Percentiles rank a stretch among this genome's conserved stretches.
Conservation (phyloP, 192 early-diverging fungal genomes). For the Backusella psychrophila region DNA sequence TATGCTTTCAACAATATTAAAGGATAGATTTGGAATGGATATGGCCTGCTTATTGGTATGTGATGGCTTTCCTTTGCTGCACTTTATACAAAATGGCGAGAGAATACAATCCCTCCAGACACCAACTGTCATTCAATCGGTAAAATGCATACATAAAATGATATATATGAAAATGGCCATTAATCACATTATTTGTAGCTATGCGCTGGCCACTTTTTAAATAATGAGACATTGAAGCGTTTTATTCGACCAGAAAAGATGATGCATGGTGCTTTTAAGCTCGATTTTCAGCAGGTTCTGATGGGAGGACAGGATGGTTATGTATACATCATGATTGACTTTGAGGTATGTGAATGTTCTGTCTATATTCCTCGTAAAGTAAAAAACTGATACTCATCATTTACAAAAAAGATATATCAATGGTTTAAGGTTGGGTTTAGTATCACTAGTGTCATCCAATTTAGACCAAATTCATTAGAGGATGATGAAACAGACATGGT, state of each 20-base stretch:
- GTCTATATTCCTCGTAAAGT: neutral
- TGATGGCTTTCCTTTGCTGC: conserved; percentile 28
- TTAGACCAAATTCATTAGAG: conserved; percentile 21
- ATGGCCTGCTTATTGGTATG: conserved; percentile 35
- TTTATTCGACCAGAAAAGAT: conserved; percentile 3
- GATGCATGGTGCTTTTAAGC: neutral
- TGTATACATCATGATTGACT: conserved; percentile 31
- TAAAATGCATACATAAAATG: neutral
- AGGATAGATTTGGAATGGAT: conserved; percentile 25
- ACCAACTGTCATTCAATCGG: conserved; percentile 28
- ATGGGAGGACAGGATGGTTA: conserved; percentile 34
- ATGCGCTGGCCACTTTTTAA: conserved; percentile 34
- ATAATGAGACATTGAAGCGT: neutral
- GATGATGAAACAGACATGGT: conserved; percentile 29
- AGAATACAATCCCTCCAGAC: conserved; percentile 19
- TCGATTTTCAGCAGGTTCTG: conserved; percentile 21
- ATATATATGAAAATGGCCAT: neutral
- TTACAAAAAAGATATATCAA: conserved; percentile 24
- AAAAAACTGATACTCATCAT: neutral
- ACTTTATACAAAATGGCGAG: conserved; percentile 34
- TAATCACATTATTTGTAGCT: conserved; percentile 11
- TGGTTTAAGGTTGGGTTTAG: conserved; percentile 29
- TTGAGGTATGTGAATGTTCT: conserved; percentile 18
- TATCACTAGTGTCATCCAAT: conserved; percentile 18
- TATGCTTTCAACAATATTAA: conserved; percentile 22